phyloP scores from a whole-genome alignment of 768 basidiomycete genomes.

The Terana coerulea region DNA sequence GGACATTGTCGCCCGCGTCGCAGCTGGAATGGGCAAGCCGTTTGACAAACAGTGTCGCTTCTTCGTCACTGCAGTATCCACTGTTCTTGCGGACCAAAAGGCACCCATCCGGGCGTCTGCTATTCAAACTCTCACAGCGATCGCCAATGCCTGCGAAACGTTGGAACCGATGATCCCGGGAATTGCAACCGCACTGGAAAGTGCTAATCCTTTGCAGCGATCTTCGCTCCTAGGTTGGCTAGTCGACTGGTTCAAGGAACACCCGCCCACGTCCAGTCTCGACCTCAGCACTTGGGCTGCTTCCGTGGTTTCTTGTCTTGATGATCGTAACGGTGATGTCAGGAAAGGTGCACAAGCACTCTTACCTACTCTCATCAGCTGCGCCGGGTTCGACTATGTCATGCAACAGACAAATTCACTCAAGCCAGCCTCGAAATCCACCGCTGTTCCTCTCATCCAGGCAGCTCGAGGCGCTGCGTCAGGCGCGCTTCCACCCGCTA shows the following conservation, averaged over 20 bases:
- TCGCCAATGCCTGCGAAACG: slow-evolving; percentile 80
- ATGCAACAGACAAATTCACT: slow-evolving; percentile 81
- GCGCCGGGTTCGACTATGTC: slow-evolving; percentile 79
- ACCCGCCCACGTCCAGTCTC: slow-evolving; percentile 46
- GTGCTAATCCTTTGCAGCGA: slow-evolving; percentile 83
- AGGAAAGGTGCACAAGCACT: slow-evolving; percentile 87
- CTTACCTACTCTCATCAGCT: slow-evolving; percentile 69
- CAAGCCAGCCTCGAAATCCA: slow-evolving; percentile 86
- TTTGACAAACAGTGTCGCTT: slow-evolving; percentile 88
- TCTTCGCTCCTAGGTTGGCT: slow-evolving; percentile 78
- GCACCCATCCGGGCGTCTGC: slow-evolving; percentile 78
- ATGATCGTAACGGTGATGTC: slow-evolving; percentile 89
- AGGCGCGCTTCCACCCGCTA: slow-evolving; percentile 33
- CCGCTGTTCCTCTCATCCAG: slow-evolving; percentile 85
- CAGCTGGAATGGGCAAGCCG: slow-evolving; percentile 90
- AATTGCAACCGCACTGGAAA: slow-evolving; percentile 77
- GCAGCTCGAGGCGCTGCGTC: slow-evolving; percentile 58
- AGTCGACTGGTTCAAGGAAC: slow-evolving; percentile 71
- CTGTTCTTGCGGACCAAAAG: slow-evolving; percentile 92
- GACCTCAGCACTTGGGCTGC: slow-evolving; percentile 71
- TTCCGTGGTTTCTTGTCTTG: slow-evolving; percentile 70
- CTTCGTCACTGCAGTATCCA: slow-evolving; percentile 71
- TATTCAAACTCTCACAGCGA: slow-evolving; percentile 72
- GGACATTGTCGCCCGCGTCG: slow-evolving; percentile 86
- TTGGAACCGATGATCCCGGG: slow-evolving; percentile 79